A percentile compares a stretch with the other conserved stretches of the same genome.
These are phyloP conservation scores for Aspergillus steynii DNA, from an alignment of 495 filamentous ascomycete species.

Conservation along the genomic window DNA sequence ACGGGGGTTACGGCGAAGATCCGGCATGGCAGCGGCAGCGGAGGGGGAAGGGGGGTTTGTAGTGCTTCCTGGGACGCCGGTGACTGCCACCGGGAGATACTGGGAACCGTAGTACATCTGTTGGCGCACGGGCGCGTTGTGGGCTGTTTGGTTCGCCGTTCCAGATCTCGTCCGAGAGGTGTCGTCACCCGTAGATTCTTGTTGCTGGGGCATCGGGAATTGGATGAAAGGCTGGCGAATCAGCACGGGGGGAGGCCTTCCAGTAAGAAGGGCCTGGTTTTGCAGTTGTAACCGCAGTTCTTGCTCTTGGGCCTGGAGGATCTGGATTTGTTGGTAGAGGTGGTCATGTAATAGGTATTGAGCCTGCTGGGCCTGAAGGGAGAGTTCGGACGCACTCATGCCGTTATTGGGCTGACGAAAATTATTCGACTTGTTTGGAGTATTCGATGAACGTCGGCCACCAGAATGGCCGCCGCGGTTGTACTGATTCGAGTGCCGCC, in stretches of 20 bases:
- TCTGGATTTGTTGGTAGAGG: constrained; percentile 62
- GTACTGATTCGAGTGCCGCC: constrained; percentile 51
- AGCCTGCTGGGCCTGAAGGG: constrained; percentile 51
- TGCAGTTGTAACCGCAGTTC: constrained; percentile 62
- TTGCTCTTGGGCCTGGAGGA: constrained; percentile 66
- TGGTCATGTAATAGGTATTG: constrained; percentile 58
- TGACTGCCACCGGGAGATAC: constrained; percentile 44
- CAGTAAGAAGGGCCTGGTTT: constrained; percentile 55
- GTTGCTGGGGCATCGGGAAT: constrained; percentile 44
- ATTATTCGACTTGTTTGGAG: constrained; percentile 40
- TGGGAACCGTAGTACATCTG: constrained; percentile 49
- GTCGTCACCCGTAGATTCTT: constrained; percentile 41
- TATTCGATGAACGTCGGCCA: constrained; percentile 56
- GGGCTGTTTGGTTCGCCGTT: constrained; percentile 49
- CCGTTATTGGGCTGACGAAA: constrained; percentile 37
- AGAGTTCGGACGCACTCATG: constrained; percentile 40
- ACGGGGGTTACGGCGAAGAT: constrained; percentile 57
- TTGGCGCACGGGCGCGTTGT: constrained; percentile 46
- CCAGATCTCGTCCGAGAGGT: constrained; percentile 43
- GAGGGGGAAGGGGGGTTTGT: constrained; percentile 69
- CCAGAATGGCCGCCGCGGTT: constrained; percentile 43
- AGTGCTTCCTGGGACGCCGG: constrained; percentile 47
- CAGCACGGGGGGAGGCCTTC: constrained; percentile 47
- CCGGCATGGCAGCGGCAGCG: constrained; percentile 50
- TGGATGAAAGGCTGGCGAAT: constrained; percentile 49